A percentile compares a stretch with the other conserved stretches of the same genome.
Conservation (phyloP, 441 rosid genomes). For the Sinapis alba region DNA sequence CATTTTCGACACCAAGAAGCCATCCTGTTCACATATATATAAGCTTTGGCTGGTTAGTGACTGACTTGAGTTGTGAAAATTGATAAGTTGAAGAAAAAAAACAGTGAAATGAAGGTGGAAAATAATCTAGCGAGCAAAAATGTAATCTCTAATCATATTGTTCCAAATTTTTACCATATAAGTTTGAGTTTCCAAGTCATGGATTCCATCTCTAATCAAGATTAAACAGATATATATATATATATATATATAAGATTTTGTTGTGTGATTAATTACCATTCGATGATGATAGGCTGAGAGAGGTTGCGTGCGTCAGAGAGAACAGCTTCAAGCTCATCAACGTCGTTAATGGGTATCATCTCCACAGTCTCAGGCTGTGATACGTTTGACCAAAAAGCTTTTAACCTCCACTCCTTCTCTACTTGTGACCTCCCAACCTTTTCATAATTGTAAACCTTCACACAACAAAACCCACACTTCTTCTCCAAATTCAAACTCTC, state of each 20-base stretch:
- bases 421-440: slow-evolving; percentile 36
- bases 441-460: slow-evolving; percentile 31
- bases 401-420: slow-evolving; percentile 48
- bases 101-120: background rate
- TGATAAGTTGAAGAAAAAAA: background rate
- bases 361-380: slow-evolving; percentile 59
- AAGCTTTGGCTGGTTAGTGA: background rate
- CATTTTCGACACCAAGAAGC: slow-evolving; percentile 95
- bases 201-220: background rate
- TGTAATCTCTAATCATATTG: background rate
- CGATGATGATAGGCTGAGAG: slow-evolving; percentile 71
- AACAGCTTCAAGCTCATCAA: slow-evolving; percentile 68
- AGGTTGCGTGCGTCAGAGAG: slow-evolving; percentile 57
- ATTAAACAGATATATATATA: background rate
- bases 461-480: slow-evolving; percentile 40
- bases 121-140: background rate
- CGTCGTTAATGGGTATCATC: slow-evolving; percentile 71
- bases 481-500: slow-evolving; percentile 43
- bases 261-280: slow-evolving; percentile 55
- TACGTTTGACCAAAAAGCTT: slow-evolving; percentile 61
- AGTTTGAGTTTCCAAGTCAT: background rate
- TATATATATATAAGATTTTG: background rate
- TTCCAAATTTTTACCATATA: background rate
- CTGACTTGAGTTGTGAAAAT: background rate
- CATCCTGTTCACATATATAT: slow-evolving; percentile 57